Evolutionary conservation across 176 grass and related monocot species (phyloP).

Genomic region (Coix lacrymajobi): DNA sequence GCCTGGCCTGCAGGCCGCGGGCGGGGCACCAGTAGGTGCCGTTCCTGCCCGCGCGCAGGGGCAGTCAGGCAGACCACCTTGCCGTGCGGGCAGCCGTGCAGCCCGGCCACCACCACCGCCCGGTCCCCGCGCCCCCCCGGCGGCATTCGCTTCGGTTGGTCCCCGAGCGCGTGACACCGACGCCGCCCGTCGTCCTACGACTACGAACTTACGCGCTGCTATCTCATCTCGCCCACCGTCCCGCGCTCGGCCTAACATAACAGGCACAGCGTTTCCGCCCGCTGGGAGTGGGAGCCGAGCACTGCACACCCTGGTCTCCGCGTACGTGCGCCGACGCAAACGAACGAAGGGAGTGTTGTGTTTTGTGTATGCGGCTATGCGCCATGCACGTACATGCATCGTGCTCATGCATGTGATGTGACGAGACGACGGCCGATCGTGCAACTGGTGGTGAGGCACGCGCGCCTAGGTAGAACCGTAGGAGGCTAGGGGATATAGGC

Average conservation of each 20-base stretch:
- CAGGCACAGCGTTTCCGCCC: background rate
- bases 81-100: conserved; percentile 28
- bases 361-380: background rate
- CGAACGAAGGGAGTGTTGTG: no score
- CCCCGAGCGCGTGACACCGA: background rate
- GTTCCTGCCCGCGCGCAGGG: conserved; percentile 5
- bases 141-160: background rate
- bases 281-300: background rate
- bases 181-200: background rate
- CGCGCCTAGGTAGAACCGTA: background rate
- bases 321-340: background rate
- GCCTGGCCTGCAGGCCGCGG: background rate
- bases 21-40: conserved; percentile 20
- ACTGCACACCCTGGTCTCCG: background rate
- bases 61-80: conserved; percentile 10
- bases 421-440: background rate
- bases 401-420: background rate
- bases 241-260: no score
- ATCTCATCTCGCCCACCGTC: background rate
- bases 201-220: background rate
- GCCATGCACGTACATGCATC: background rate
- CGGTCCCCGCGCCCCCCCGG: background rate
- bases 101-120: conserved; percentile 28
- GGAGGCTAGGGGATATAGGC: background rate
- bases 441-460: background rate